These are phyloP conservation scores for Chamaecyparis obtusa DNA, from an alignment of 75 land plant genomes.

Conservation along the genomic window DNA sequence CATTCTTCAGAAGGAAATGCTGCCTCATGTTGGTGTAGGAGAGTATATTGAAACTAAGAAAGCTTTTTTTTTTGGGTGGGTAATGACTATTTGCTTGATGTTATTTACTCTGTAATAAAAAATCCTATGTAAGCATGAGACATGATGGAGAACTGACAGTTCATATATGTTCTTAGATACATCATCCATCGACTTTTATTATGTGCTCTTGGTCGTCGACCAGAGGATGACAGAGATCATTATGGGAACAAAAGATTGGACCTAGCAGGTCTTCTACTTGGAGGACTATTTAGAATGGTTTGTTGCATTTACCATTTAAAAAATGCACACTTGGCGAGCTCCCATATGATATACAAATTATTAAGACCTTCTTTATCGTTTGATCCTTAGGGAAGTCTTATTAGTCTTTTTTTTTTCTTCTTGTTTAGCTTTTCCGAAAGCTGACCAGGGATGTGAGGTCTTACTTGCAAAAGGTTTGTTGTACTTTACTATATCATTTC, in stretches of 20 bases:
- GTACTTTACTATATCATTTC: neutral
- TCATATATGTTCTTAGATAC: constrained; percentile 39
- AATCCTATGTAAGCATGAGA: neutral
- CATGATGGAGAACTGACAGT: neutral
- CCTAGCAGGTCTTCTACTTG: constrained; percentile 99
- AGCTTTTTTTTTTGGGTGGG: constrained; percentile 96
- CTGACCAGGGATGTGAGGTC: constrained; percentile 94
- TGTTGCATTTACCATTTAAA: constrained; percentile 8
- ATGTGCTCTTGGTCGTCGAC: constrained; percentile 92
- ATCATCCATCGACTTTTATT: constrained; percentile 92
- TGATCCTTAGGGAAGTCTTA: neutral
- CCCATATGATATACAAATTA: neutral
- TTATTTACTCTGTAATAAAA: neutral
- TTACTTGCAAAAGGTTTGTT: constrained; percentile 85
- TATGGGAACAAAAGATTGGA: constrained; percentile 99
- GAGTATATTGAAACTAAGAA: constrained; percentile 98
- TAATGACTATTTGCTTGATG: neutral
- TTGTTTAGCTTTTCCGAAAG: constrained; percentile 86
- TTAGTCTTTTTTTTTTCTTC: neutral
- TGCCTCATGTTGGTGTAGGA: constrained; percentile 98
- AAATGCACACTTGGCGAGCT: neutral
- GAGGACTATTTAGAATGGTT: constrained; percentile 94
- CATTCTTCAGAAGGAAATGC: constrained; percentile 99
- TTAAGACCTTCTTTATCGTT: constrained; percentile 3
- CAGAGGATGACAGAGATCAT: constrained; percentile 99